A percentile compares a stretch with the other conserved stretches of the same genome.
Evolutionary conservation across 306 rosid species (phyloP).

Genomic region (Dalbergia oliveri): DNA sequence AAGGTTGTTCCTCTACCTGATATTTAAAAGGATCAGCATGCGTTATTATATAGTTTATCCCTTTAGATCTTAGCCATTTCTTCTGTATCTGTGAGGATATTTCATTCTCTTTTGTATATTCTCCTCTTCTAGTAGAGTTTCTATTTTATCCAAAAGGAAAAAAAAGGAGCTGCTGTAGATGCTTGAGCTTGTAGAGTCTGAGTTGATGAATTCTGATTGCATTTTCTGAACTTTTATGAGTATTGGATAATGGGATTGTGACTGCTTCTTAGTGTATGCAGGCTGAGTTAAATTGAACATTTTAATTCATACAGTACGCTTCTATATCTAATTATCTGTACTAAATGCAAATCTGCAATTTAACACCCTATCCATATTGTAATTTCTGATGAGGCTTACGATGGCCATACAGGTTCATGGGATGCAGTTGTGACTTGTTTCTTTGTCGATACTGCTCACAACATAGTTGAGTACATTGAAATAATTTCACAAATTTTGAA

Average conservation of each 20-base stretch:
- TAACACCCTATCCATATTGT: not conserved
- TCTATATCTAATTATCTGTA: slow-evolving; percentile 31
- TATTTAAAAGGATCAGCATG: too few species aligned
- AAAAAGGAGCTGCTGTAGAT: not conserved
- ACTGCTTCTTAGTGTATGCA: too few species aligned
- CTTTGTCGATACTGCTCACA: slow-evolving; percentile 96
- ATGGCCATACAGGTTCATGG: slow-evolving; percentile 80
- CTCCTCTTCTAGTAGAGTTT: too few species aligned
- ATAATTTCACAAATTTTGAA: slow-evolving; percentile 84
- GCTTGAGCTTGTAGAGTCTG: slow-evolving; percentile 10
- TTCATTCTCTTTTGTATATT: too few species aligned
- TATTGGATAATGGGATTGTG: too few species aligned
- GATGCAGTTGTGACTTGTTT: slow-evolving; percentile 97
- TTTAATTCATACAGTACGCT: not conserved
- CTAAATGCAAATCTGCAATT: not conserved
- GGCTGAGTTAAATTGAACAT: slow-evolving; percentile 7
- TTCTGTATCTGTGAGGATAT: too few species aligned
- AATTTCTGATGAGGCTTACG: slow-evolving; percentile 46
- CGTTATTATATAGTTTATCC: too few species aligned
- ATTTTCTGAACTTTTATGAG: not conserved
- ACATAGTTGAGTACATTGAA: slow-evolving; percentile 87
- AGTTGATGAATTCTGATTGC: slow-evolving; percentile 2
- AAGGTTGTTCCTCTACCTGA: too few species aligned
- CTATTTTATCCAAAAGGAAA: too few species aligned
- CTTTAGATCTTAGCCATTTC: too few species aligned